phyloP scores from a whole-genome alignment of 257 asterid genomes.

The Rehmannia glutinosa region DNA sequence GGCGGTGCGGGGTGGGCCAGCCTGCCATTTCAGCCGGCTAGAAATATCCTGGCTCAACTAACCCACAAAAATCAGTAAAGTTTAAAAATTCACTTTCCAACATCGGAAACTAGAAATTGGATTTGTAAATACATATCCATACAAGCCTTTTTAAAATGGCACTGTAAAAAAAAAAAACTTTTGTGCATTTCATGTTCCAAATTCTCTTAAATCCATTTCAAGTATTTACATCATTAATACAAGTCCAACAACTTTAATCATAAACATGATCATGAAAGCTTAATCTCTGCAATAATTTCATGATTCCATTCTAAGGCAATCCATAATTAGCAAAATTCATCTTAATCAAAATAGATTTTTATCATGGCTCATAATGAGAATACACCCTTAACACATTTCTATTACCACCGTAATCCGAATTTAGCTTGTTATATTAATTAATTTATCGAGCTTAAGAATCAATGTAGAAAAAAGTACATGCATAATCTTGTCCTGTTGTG shows the following conservation, averaged over 20 bases:
- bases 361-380: neutral
- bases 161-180: neutral
- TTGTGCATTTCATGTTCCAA: neutral
- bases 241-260: neutral
- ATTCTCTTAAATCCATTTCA: neutral
- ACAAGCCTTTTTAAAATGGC: no score
- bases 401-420: neutral
- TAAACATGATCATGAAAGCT: neutral
- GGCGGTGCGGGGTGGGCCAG: no score
- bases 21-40: no score
- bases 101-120: no score
- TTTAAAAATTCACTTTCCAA: no score
- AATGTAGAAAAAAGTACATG: no score
- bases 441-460: no score
- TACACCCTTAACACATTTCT: neutral
- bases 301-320: neutral
- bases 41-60: no score
- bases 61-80: no score
- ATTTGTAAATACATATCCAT: no score
- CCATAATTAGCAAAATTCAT: no score
- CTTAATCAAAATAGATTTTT: no score
- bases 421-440: neutral
- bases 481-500: conserved; percentile 23
- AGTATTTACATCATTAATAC: neutral
- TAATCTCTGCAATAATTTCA: neutral